Conservation (phyloP, 768 basidiomycete genomes). For the Daedaleopsis nitida region DNA sequence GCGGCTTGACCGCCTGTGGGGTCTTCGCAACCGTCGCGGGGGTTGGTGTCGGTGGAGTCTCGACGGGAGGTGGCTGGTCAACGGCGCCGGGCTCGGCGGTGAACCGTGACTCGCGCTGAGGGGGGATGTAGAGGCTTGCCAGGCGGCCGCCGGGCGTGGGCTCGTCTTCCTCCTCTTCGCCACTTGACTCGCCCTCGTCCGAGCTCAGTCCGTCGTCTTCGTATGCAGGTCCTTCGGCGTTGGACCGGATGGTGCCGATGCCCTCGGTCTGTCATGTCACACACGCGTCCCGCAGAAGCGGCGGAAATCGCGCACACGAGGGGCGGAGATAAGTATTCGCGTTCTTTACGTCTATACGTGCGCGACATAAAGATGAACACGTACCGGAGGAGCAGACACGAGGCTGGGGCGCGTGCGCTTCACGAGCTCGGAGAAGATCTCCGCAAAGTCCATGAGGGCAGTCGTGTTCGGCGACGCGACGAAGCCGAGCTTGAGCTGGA, state of each 20-base stretch:
- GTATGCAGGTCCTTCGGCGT: slow-evolving; percentile 53
- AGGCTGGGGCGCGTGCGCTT: slow-evolving; percentile 67
- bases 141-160: slow-evolving; percentile 37
- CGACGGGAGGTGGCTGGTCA: slow-evolving; percentile 25
- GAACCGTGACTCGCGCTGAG: background rate
- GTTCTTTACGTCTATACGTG: no score
- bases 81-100: slow-evolving; percentile 1
- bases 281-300: background rate
- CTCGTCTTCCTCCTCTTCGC: slow-evolving; percentile 37
- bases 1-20: slow-evolving; percentile 27
- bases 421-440: slow-evolving; percentile 62
- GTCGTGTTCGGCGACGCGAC: slow-evolving; percentile 44
- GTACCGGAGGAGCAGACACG: slow-evolving; percentile 76
- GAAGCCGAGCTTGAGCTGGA: slow-evolving; percentile 66
- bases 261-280: slow-evolving; percentile 71
- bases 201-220: slow-evolving; percentile 79
- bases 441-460: slow-evolving; percentile 53
- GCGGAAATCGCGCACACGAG: background rate
- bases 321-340: background rate
- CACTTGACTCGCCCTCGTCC: slow-evolving; percentile 45
- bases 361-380: slow-evolving; percentile 28
- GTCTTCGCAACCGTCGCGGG: slow-evolving; percentile 26
- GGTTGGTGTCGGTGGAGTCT: slow-evolving; percentile 25
- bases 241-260: slow-evolving; percentile 78
- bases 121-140: slow-evolving; percentile 18